Conservation (phyloP, 805 yeast genomes). For the Lipomyces starkeyi region DNA sequence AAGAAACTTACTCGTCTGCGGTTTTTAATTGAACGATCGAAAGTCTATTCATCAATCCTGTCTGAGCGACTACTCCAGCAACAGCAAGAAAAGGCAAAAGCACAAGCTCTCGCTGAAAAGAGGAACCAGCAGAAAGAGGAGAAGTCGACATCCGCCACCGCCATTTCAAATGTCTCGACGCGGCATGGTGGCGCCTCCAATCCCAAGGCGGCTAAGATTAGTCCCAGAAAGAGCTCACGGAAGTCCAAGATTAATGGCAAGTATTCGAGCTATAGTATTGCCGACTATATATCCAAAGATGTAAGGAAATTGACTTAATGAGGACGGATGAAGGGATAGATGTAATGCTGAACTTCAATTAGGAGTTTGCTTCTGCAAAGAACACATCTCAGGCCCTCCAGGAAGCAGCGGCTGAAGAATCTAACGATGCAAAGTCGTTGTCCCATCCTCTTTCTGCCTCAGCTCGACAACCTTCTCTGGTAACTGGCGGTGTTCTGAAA, state of each 20-base stretch:
- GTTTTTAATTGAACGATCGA: conserved; percentile 82
- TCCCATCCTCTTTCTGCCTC: conserved; percentile 13
- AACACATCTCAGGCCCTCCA: conserved; percentile 2
- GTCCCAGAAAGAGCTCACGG: neutral
- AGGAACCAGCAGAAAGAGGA: conserved; percentile 5
- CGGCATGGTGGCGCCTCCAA: neutral
- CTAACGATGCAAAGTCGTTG: conserved; percentile 12
- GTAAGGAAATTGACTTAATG: neutral
- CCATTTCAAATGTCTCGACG: neutral
- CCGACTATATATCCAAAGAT: conserved; percentile 14
- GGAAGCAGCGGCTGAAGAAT: conserved; percentile 8
- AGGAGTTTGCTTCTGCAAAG: conserved; percentile 1
- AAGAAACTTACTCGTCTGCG: conserved; percentile 69
- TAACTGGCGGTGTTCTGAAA: conserved; percentile 68
- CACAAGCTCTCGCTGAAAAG: conserved; percentile 8
- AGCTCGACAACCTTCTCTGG: conserved; percentile 56
- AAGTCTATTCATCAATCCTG: conserved; percentile 83
- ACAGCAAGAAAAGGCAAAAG: conserved; percentile 32
- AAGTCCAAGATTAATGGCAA: neutral
- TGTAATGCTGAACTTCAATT: neutral
- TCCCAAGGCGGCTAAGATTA: neutral
- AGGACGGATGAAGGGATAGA: neutral
- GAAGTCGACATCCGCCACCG: neutral
- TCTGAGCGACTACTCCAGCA: conserved; percentile 65
- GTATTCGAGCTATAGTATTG: conserved; percentile 16